Percentiles rank a stretch among this genome's conserved stretches.
These are phyloP conservation scores for Blastobotrys chiropterorum DNA, from an alignment of 805 yeast genomes.

Conservation along the genomic window DNA sequence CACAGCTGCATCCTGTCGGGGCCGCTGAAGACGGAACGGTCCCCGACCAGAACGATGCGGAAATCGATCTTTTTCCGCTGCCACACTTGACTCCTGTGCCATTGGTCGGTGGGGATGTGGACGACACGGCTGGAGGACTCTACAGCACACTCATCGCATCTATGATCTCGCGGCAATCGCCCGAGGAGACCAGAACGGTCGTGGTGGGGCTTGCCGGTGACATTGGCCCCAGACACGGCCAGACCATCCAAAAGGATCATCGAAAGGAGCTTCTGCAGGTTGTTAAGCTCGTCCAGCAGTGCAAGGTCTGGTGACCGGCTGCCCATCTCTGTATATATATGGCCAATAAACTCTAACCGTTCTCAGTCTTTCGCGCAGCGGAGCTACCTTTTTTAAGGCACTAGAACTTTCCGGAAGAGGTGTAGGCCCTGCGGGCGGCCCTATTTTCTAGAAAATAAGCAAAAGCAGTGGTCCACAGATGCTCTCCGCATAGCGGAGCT, in stretches of 20 bases:
- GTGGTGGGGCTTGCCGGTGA: constrained; percentile 28
- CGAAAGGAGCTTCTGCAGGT: constrained; percentile 27
- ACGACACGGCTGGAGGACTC: constrained; percentile 24
- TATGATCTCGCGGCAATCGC: constrained; percentile 26
- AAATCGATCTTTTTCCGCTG: constrained; percentile 18
- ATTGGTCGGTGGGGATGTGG: constrained; percentile 16
- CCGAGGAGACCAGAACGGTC: constrained; percentile 28
- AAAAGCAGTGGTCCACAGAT: no score
- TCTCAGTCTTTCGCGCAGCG: no score
- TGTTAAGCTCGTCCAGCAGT: constrained; percentile 25
- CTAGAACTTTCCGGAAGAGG: no score
- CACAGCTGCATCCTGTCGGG: constrained; percentile 3
- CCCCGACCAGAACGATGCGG: not conserved
- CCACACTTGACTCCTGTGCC: constrained; percentile 23
- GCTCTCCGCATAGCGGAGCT: no score
- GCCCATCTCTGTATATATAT: not conserved
- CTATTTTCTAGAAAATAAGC: no score
- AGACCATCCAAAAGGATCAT: constrained; percentile 20
- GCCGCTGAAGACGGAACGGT: constrained; percentile 3
- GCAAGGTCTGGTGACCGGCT: constrained; percentile 28
- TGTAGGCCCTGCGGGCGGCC: no score
- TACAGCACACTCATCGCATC: constrained; percentile 30
- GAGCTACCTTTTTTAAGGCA: no score
- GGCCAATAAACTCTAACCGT: no score
- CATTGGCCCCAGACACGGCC: constrained; percentile 23